Conservation (phyloP, 2,329 filamentous ascomycete genomes). For the Calycina herbarum region DNA sequence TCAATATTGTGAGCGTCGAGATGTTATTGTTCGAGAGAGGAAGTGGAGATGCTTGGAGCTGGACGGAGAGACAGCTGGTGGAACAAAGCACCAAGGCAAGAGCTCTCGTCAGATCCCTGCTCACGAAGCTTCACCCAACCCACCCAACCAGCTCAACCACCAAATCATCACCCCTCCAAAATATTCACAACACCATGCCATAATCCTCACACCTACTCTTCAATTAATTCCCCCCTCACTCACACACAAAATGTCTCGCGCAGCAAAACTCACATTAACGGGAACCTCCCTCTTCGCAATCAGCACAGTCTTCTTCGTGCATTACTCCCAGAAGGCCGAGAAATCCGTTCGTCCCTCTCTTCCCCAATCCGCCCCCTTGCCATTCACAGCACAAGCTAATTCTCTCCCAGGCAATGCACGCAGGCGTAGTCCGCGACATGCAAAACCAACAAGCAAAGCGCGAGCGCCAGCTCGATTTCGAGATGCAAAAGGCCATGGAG, state of each 20-base stretch:
- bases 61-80: neutral
- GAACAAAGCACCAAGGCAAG: conserved; percentile 1
- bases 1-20: neutral
- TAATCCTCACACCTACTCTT: neutral
- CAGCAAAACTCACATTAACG: conserved; percentile 82
- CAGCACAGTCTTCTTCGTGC: conserved; percentile 79
- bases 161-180: conserved; percentile 1
- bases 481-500: conserved; percentile 83
- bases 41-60: neutral
- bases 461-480: conserved; percentile 91
- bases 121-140: neutral
- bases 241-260: conserved; percentile 70
- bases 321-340: conserved; percentile 84
- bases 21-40: neutral
- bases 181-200: conserved; percentile 1
- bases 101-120: conserved; percentile 1
- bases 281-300: conserved; percentile 75
- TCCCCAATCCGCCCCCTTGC: conserved; percentile 21
- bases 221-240: neutral
- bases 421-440: conserved; percentile 90
- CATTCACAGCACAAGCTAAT: neutral
- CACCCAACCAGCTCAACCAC: neutral
- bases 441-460: conserved; percentile 88
- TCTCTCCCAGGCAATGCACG: conserved; percentile 78
- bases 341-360: conserved; percentile 61